Base-by-base conservation (phyloP, 805 yeast genomes). In the Candida berthetii region DNA sequence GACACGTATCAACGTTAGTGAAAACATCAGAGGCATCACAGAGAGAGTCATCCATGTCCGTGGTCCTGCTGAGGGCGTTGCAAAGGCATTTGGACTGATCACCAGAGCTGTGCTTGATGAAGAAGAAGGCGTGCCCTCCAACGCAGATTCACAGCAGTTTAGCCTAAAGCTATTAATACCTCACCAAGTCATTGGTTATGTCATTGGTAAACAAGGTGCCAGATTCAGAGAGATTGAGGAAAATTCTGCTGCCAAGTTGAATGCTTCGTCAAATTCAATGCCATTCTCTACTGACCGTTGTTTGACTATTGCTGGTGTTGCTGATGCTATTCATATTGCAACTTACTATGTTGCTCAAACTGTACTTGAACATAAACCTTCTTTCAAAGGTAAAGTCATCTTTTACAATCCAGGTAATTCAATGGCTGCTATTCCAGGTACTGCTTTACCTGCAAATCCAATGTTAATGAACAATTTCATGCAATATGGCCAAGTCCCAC, bases 311-410 rank as follows among this genome's bases (percentile, higher is more conserved):
- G 67, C 73, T 5, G 96, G 96, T 7, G 91, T 85, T 13, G 88
- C 89, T 1, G 95, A 87, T 63, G 89, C 96, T 2, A 76, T 88
- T 34, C 95, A 85, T 55, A 85, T 86, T 50, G 96, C 96, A 9
- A 69, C 80, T 0, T 85, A 82, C 60, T 83, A 82, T 56, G 71
- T 85, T 42, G 80, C 85, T 1, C 84, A 80, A 58, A 82, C 85
- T 3, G 69, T 82, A 41, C 56, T 79, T 39, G 82, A 79, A 48
- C 82, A 80, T 54, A 73, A 74, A 46, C 49, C 61, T 25, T 62
- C 68, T 41, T 72, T 76, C 48, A 72, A 75, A 52, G 63, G 72
- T n/a, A 80, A 80, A 52, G 66, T 72, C 35, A 64, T 76, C 8
- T 76, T 65, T 53, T 80, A 80, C 55, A 76, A 78, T 50, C 87